phyloP scores from a whole-genome alignment of 805 yeast genomes.

The Allodekkera sacchari region DNA sequence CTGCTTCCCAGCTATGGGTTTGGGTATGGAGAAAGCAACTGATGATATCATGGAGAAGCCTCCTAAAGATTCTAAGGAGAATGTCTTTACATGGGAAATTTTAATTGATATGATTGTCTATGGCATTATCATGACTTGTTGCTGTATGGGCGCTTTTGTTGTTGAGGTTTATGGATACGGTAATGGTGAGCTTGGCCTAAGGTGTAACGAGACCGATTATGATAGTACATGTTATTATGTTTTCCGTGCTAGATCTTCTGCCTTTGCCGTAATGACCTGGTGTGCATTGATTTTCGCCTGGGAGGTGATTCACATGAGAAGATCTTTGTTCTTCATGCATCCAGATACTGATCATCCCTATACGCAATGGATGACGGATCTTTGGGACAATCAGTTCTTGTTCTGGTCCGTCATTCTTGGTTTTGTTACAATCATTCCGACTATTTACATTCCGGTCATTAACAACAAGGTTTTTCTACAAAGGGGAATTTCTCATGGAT shows the following conservation, averaged over 20 bases:
- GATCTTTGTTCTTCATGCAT: slow-evolving; percentile 64
- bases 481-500: slow-evolving; percentile 62
- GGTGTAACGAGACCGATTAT: slow-evolving; percentile 45
- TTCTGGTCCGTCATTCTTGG: slow-evolving; percentile 78
- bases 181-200: slow-evolving; percentile 52
- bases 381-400: slow-evolving; percentile 68
- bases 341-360: slow-evolving; percentile 55
- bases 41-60: slow-evolving; percentile 56
- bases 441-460: slow-evolving; percentile 82
- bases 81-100: slow-evolving; percentile 59
- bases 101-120: slow-evolving; percentile 62
- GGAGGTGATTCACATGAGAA: slow-evolving; percentile 70
- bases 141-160: slow-evolving; percentile 61
- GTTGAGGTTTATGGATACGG: slow-evolving; percentile 62
- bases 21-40: slow-evolving; percentile 59
- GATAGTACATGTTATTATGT: slow-evolving; percentile 49
- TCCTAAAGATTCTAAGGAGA: slow-evolving; percentile 47
- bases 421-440: slow-evolving; percentile 66
- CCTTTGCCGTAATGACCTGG: slow-evolving; percentile 83
- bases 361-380: slow-evolving; percentile 51
- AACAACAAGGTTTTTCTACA: slow-evolving; percentile 71
- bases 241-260: slow-evolving; percentile 66
- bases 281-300: slow-evolving; percentile 73
- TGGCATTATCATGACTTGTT: slow-evolving; percentile 65
- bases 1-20: slow-evolving; percentile 80